Evolutionary conservation across 164 flowering plant species (phyloP).

Genomic region (Litsea cubeba): DNA sequence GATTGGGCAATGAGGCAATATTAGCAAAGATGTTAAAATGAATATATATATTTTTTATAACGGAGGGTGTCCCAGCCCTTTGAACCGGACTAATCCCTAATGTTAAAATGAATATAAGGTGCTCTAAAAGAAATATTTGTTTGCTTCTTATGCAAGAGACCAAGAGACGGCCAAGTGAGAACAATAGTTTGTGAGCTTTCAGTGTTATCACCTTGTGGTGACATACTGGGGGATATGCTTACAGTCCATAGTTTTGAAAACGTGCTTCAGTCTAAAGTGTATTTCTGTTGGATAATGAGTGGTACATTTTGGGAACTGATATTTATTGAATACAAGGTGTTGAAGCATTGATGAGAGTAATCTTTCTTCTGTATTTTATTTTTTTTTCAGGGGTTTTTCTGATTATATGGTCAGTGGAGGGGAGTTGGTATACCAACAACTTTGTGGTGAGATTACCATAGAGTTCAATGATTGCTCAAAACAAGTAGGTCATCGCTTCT

Average conservation of each 20-base stretch:
- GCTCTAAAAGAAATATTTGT: no score
- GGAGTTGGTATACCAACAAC: slow-evolving; percentile 72
- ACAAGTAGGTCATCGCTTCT: slow-evolving; percentile 40
- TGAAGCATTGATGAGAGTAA: background rate
- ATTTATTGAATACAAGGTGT: background rate
- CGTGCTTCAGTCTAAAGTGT: background rate
- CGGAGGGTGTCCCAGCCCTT: no score
- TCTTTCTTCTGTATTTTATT: background rate
- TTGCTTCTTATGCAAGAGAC: no score
- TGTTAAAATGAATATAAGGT: no score
- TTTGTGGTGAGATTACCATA: slow-evolving; percentile 68
- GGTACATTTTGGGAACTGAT: background rate
- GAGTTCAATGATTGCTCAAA: slow-evolving; percentile 92
- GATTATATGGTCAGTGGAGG: slow-evolving; percentile 70
- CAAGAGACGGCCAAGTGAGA: no score
- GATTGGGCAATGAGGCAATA: no score
- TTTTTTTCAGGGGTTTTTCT: slow-evolving; percentile 30
- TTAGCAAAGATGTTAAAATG: no score
- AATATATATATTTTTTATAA: no score
- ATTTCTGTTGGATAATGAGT: background rate
- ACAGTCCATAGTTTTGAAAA: background rate
- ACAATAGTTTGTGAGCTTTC: no score
- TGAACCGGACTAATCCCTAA: no score
- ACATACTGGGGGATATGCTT: no score
- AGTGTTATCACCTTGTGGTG: no score